phyloP scores from a whole-genome alignment of 1,284 basidiomycete genomes.

The Earliella scabrosa region DNA sequence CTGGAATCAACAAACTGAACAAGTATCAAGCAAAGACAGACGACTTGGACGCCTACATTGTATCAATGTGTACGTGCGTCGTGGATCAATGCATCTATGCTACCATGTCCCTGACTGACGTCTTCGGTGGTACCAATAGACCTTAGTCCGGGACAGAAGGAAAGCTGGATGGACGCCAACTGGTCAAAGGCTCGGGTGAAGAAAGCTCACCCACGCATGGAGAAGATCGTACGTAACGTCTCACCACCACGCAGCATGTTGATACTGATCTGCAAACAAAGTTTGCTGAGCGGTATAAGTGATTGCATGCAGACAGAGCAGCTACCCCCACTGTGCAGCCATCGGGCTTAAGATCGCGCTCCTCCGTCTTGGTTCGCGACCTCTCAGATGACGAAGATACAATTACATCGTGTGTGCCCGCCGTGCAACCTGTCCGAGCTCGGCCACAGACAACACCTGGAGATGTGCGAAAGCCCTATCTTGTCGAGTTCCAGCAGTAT shows the following conservation, averaged over 20 bases:
- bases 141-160: constrained; percentile 25
- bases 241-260: neutral
- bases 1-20: neutral
- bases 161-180: constrained; percentile 25
- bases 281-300: too few species aligned
- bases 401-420: too few species aligned
- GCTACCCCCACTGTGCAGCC: too few species aligned
- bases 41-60: neutral
- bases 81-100: constrained; percentile 29
- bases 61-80: constrained; percentile 19
- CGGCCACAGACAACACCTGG: too few species aligned
- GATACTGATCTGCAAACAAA: too few species aligned
- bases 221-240: constrained; percentile 33
- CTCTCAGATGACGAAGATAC: too few species aligned
- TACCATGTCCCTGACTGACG: constrained; percentile 29
- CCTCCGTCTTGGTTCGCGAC: too few species aligned
- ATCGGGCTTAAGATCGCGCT: too few species aligned
- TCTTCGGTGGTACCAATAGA: too few species aligned
- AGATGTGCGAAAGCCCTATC: constrained; percentile 18
- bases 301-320: too few species aligned
- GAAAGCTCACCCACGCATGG: constrained; percentile 4
- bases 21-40: neutral
- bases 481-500: constrained; percentile 31
- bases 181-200: constrained; percentile 16
- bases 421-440: too few species aligned